phyloP scores from a whole-genome alignment of 208 protist genomes.

The Leishmania tarentolae region DNA sequence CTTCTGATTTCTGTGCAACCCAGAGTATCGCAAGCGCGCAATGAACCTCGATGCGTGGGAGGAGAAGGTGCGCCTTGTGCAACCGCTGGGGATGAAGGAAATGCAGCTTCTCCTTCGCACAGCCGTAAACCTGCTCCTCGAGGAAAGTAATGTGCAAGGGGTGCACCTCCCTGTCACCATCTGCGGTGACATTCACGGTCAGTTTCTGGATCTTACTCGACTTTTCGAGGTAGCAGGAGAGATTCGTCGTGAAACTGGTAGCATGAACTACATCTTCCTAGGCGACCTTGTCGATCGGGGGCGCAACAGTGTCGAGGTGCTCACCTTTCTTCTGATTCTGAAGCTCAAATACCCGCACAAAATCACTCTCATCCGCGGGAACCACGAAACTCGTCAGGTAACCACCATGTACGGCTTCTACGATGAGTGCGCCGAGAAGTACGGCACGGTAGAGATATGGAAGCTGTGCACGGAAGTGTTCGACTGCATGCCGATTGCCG shows the following conservation, averaged over 20 bases:
- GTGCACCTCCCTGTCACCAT: slow-evolving; percentile 97
- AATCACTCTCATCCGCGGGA: slow-evolving; percentile 91
- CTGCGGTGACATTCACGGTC: slow-evolving; percentile 99
- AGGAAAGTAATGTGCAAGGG: slow-evolving; percentile 95
- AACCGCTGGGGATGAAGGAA: slow-evolving; percentile 61
- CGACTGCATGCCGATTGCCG: slow-evolving; percentile 98
- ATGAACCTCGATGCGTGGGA: slow-evolving; percentile 80
- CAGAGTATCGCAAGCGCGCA: neutral
- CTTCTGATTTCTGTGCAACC: neutral
- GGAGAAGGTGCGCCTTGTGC: slow-evolving; percentile 56
- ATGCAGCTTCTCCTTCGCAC: slow-evolving; percentile 73
- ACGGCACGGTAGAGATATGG: slow-evolving; percentile 96
- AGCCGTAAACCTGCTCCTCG: slow-evolving; percentile 73
- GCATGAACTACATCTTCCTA: slow-evolving; percentile 92
- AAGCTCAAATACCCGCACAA: slow-evolving; percentile 91
- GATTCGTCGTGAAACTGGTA: slow-evolving; percentile 50
- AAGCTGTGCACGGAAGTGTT: slow-evolving; percentile 98
- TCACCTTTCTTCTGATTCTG: slow-evolving; percentile 91
- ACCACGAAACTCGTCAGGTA: slow-evolving; percentile 90
- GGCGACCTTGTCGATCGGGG: slow-evolving; percentile 97
- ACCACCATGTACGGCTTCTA: slow-evolving; percentile 93
- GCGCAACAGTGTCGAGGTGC: slow-evolving; percentile 93
- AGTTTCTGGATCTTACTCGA: slow-evolving; percentile 97
- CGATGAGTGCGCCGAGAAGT: slow-evolving; percentile 89
- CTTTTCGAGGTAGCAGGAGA: slow-evolving; percentile 95